These are phyloP conservation scores for Clavispora vitiphila DNA, from an alignment of 805 yeast species.

Conservation along the genomic window DNA sequence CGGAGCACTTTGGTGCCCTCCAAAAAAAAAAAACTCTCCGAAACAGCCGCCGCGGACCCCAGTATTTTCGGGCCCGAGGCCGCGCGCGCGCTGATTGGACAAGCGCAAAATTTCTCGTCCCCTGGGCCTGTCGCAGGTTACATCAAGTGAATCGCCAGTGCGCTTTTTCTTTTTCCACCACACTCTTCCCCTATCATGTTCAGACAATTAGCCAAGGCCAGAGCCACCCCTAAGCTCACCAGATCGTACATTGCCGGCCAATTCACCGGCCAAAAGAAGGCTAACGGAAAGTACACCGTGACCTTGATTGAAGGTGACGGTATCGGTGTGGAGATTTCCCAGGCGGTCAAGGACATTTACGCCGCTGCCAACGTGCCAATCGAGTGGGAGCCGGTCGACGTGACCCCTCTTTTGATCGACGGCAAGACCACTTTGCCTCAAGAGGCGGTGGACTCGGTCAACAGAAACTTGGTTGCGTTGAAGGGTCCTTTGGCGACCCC, in stretches of 20 bases:
- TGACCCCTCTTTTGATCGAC: conserved; percentile 84
- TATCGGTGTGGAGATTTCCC: conserved; percentile 92
- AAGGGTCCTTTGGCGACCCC: conserved; percentile 99
- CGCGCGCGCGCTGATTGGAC: conserved; percentile 16
- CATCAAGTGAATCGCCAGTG: not conserved
- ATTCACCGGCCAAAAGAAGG: conserved; percentile 57
- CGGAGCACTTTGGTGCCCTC: too few relatives aligned
- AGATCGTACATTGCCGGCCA: conserved; percentile 56
- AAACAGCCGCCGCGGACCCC: too few relatives aligned
- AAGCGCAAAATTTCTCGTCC: conserved; percentile 11
- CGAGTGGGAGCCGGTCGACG: conserved; percentile 96
- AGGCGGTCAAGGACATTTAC: conserved; percentile 89
- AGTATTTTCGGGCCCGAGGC: not conserved
- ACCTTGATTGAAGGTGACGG: conserved; percentile 99
- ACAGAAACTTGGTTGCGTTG: conserved; percentile 88
- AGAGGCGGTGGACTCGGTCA: conserved; percentile 87
- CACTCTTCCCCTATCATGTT: conserved; percentile 11
- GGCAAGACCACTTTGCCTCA: conserved; percentile 93
- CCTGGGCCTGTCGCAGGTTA: not conserved
- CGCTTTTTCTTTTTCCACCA: not conserved
- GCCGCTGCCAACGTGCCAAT: conserved; percentile 93
- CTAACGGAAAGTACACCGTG: conserved; percentile 85
- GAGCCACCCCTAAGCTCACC: conserved; percentile 20
- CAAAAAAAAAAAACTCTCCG: too few relatives aligned
- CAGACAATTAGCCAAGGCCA: conserved; percentile 18